phyloP scores from a whole-genome alignment of 2,329 filamentous ascomycete genomes.

The Trichoderma sp. region DNA sequence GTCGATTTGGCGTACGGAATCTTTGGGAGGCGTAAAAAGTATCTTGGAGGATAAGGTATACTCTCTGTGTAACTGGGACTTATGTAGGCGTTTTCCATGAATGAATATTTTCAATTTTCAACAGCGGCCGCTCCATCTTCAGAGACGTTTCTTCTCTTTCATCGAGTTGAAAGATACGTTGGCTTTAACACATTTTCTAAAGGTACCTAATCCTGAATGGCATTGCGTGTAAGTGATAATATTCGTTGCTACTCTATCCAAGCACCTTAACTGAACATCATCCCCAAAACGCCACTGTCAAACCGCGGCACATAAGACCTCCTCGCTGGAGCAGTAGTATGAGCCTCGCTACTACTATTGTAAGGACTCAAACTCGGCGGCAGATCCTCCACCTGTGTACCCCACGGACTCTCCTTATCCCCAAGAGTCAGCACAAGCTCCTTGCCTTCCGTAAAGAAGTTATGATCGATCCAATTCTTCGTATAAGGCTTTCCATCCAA shows the following conservation, averaged over 20 bases:
- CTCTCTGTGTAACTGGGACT: neutral
- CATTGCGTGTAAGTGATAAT: no score
- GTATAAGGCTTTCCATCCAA: conserved; percentile 62
- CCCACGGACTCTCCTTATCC: conserved; percentile 64
- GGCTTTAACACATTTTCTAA: no score
- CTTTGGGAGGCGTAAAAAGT: conserved; percentile 10
- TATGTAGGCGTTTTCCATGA: neutral
- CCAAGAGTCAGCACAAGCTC: conserved; percentile 66
- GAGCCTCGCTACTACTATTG: conserved; percentile 12
- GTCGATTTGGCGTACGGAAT: conserved; percentile 1
- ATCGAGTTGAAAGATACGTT: neutral
- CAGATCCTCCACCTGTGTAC: conserved; percentile 59
- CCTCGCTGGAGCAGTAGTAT: neutral
- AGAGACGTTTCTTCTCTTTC: neutral
- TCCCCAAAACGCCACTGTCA: neutral
- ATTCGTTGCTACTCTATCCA: neutral
- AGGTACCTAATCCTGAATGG: no score
- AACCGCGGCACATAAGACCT: conserved; percentile 14
- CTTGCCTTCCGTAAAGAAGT: conserved; percentile 67
- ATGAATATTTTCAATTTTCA: no score
- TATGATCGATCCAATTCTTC: conserved; percentile 68
- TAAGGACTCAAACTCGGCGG: conserved; percentile 60
- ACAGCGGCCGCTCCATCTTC: neutral
- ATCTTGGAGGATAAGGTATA: neutral
- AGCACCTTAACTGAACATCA: conserved; percentile 3